Evolutionary conservation across 371 early-diverging fungal genomes (phyloP), one percentile per base, ranked within the genome.

Genomic region (Chytridium lagenaria): DNA sequence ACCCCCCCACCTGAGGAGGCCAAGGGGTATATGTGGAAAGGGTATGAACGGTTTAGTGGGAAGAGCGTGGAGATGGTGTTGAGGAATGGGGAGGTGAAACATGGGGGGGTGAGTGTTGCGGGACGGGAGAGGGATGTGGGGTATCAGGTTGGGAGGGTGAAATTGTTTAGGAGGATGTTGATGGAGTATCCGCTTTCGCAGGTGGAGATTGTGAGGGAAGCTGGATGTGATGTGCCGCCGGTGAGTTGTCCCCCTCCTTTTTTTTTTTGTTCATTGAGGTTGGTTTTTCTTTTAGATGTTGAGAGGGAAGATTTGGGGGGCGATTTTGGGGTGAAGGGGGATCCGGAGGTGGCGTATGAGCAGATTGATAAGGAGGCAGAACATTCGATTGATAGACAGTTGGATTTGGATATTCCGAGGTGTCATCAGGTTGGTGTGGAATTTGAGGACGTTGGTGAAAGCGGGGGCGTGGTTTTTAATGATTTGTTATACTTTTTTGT

Each of bases 231-330:
- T 76, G 90, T 93, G 30, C 93, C 94, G 5, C 91, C 92, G 0
- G 78, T 81, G 52, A 49, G 74, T 31, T 33, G 2, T 40, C 0
- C 51, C 50, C 2, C 10, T 12, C 37, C 7, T 50, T 3, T 26
- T 23, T 28, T 49, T 50, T 52, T 52, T 52, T 12, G 5, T 52
- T 12, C 5, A 15, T 26, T 5, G 5, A 23, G 12, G 12, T 12
- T 52, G 12, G 55, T 26, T 52, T 52, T 22, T 44, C 1, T 49
- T 2, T 33, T 50, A 77, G 80, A 55, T 90, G 19, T 61, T 93
- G 52, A 85, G 94, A 1, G 92, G 91, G 2, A 84, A 83, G 72
- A 80, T 94, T 16, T 95, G 95, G 95, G 91, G 92, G 2, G 90
- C 91, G 7, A 81, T 95, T 16, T 76, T 94, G 1, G 88, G 0